A percentile compares a stretch with the other conserved stretches of the same genome.
Evolutionary conservation across 495 filamentous ascomycete species (phyloP).

Genomic region (Gamarada debralockiae): DNA sequence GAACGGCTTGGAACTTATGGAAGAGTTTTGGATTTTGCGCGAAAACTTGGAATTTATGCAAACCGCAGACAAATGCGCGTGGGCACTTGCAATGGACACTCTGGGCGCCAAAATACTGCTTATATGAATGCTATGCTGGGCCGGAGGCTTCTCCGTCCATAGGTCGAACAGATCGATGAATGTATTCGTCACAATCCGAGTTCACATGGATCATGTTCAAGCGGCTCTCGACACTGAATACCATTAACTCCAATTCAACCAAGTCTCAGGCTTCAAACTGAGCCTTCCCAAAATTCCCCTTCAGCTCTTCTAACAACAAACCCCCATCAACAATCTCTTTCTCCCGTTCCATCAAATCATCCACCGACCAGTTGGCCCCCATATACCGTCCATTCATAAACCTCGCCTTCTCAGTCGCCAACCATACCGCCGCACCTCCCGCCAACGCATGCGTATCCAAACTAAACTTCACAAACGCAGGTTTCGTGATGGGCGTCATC

Average conservation of each 20-base stretch:
- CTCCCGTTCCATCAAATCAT: conserved; percentile 36
- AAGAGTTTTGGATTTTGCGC: conserved; percentile 8
- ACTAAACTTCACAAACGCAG: conserved; percentile 7
- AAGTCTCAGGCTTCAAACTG: neutral
- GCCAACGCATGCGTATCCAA: conserved; percentile 27
- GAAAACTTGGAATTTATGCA: neutral
- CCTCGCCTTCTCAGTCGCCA: conserved; percentile 31
- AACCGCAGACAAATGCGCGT: neutral
- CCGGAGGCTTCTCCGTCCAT: too few relatives aligned
- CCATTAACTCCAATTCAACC: too few relatives aligned
- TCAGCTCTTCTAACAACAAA: conserved; percentile 2
- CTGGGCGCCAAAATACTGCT: conserved; percentile 1
- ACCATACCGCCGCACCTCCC: conserved; percentile 36
- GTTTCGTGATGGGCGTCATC: conserved; percentile 9
- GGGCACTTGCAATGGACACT: conserved; percentile 9
- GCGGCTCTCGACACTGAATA: too few relatives aligned
- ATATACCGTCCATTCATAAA: conserved; percentile 41
- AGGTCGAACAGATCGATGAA: too few relatives aligned
- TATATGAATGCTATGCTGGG: neutral
- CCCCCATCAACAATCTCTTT: conserved; percentile 34
- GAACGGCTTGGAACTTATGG: conserved; percentile 3
- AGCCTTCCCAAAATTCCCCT: conserved; percentile 3
- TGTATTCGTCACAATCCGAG: too few relatives aligned
- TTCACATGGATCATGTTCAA: too few relatives aligned
- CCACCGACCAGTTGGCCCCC: conserved; percentile 41